phyloP scores from a whole-genome alignment of 2,329 filamentous ascomycete species.

The Amylocarpus encephaloides region DNA sequence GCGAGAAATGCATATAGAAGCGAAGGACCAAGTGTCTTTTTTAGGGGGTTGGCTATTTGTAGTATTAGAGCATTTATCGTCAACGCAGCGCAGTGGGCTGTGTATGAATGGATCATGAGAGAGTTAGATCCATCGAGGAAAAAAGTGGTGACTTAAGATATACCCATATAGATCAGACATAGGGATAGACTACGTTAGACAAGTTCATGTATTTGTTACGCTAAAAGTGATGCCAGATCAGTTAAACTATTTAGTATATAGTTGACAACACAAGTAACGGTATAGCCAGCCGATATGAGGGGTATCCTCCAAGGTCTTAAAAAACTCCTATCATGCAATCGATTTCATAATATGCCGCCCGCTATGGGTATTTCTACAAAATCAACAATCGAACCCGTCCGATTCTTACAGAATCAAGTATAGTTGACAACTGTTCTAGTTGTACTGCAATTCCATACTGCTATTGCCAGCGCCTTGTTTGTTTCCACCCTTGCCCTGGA shows the following conservation, averaged over 20 bases:
- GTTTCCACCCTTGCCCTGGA: slow-evolving; percentile 19
- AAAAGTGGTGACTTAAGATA: background rate
- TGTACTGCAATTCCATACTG: slow-evolving; percentile 28
- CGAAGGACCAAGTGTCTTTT: slow-evolving; percentile 59
- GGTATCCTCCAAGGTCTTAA: background rate
- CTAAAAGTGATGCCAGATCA: no score
- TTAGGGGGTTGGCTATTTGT: slow-evolving; percentile 71
- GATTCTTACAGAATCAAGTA: no score
- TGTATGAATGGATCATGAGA: slow-evolving; percentile 83
- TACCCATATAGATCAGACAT: slow-evolving; percentile 7
- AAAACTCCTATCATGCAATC: no score
- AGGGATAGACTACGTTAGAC: no score
- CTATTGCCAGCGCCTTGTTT: slow-evolving; percentile 11
- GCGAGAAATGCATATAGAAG: slow-evolving; percentile 59
- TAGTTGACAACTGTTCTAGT: background rate
- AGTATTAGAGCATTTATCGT: slow-evolving; percentile 84
- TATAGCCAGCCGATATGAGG: no score
- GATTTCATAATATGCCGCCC: no score
- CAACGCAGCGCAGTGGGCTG: slow-evolving; percentile 87
- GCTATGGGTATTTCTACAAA: no score
- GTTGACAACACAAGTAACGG: no score
- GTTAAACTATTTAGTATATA: no score
- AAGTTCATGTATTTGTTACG: no score
- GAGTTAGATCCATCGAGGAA: slow-evolving; percentile 35
- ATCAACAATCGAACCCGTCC: no score